Conservation (phyloP, 2,329 filamentous ascomycete species). For the Pseudogymnoascus sp. region DNA sequence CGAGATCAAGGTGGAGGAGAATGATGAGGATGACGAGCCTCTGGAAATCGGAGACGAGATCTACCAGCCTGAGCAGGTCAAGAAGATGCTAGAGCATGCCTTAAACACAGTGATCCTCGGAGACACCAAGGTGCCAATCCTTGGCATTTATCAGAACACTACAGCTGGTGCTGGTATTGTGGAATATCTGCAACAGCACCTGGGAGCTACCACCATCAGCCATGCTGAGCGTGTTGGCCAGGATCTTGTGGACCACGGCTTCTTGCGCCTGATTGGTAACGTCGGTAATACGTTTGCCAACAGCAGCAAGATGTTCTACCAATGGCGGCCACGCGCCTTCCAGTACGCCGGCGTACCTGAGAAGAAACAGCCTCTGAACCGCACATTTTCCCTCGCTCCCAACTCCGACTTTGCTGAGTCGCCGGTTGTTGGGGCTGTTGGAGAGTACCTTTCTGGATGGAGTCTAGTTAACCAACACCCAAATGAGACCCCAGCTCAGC, state of each 20-base stretch:
- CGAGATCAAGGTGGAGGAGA: conserved; percentile 75
- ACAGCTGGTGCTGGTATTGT: conserved; percentile 88
- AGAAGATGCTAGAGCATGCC: conserved; percentile 82
- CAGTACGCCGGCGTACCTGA: conserved; percentile 79
- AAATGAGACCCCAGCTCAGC: conserved; percentile 87
- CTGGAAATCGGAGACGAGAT: conserved; percentile 86
- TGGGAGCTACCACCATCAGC: conserved; percentile 74
- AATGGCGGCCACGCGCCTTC: conserved; percentile 91
- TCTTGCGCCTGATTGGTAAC: conserved; percentile 83
- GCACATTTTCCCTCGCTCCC: conserved; percentile 65
- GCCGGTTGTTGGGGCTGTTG: conserved; percentile 73
- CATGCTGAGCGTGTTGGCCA: conserved; percentile 94
- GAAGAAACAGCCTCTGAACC: conserved; percentile 65
- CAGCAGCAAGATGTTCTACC: conserved; percentile 94
- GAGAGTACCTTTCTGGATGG: conserved; percentile 86
- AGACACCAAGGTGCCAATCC: conserved; percentile 89
- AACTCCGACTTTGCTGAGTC: conserved; percentile 42
- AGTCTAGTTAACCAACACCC: conserved; percentile 84
- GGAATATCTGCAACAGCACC: conserved; percentile 84
- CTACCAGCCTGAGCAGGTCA: conserved; percentile 78
- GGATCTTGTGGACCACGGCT: conserved; percentile 77
- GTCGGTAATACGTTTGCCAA: conserved; percentile 95
- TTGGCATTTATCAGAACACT: conserved; percentile 91
- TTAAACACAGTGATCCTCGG: conserved; percentile 77
- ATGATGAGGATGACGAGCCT: conserved; percentile 68